phyloP scores from a whole-genome alignment of 257 asterid genomes.

The Solanum sejunctum region DNA sequence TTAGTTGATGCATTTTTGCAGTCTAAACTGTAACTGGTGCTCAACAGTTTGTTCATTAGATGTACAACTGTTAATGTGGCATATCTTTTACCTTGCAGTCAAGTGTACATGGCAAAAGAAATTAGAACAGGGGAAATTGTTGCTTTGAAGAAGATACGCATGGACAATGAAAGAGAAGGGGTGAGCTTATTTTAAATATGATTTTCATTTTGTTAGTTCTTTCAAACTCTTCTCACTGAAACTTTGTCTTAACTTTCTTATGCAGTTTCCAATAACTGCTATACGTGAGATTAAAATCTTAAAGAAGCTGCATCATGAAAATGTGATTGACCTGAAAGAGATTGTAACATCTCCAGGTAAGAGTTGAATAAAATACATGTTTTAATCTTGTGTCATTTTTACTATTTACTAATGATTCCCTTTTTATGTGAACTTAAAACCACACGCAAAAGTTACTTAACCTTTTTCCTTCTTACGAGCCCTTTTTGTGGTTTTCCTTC shows the following conservation, averaged over 20 bases:
- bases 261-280: conserved; percentile 94
- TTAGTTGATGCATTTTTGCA: not conserved
- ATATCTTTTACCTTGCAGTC: conserved; percentile 32
- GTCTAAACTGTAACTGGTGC: not conserved
- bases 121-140: conserved; percentile 80
- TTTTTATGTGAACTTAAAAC: conserved; percentile 1
- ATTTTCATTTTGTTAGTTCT: not conserved
- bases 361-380: not conserved
- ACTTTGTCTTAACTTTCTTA: not conserved
- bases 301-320: conserved; percentile 85
- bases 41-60: not conserved
- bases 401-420: not conserved
- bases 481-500: not conserved
- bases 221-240: not conserved
- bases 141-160: conserved; percentile 90
- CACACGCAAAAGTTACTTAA: not conserved
- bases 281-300: conserved; percentile 87
- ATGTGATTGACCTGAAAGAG: conserved; percentile 85
- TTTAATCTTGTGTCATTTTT: not conserved
- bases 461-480: not conserved
- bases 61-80: not conserved
- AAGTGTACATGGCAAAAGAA: conserved; percentile 88
- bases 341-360: conserved; percentile 92
- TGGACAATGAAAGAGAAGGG: conserved; percentile 98
- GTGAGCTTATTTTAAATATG: conserved; percentile 23